These are phyloP conservation scores for Exophiala sp. DNA, from an alignment of 2,329 filamentous ascomycete species.

Conservation along the genomic window DNA sequence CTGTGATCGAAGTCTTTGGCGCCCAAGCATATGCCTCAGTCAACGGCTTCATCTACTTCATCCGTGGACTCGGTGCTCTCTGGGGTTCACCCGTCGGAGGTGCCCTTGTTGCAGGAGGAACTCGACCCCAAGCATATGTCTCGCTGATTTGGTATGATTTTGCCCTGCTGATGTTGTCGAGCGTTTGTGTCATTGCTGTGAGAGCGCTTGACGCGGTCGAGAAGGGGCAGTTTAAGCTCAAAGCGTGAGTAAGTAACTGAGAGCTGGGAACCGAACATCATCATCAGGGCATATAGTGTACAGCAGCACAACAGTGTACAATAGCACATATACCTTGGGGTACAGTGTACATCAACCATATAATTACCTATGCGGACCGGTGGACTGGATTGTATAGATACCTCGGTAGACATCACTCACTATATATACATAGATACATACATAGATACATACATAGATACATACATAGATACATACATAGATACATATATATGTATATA, in stretches of 20 bases:
- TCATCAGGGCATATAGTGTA: too few species aligned
- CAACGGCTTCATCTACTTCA: conserved; percentile 37
- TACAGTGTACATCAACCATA: too few species aligned
- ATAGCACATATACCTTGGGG: too few species aligned
- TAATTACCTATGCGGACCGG: too few species aligned
- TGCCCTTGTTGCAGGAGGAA: conserved; percentile 26
- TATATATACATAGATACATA: too few species aligned
- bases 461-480: neutral
- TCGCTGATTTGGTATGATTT: conserved; percentile 30
- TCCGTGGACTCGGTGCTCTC: conserved; percentile 36
- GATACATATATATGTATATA: too few species aligned
- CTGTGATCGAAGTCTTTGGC: conserved; percentile 38
- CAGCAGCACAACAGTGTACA: too few species aligned
- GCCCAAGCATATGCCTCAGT: conserved; percentile 36
- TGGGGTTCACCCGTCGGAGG: conserved; percentile 37
- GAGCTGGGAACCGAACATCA: too few species aligned
- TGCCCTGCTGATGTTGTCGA: conserved; percentile 26
- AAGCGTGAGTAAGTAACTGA: conserved; percentile 14
- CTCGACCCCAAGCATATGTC: conserved; percentile 24
- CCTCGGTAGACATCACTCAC: too few species aligned
- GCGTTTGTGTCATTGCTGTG: conserved; percentile 27
- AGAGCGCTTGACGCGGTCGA: conserved; percentile 27
- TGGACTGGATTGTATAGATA: too few species aligned
- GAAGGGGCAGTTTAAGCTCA: conserved; percentile 26
- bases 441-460: neutral